Evolutionary conservation across 1,284 basidiomycete species (phyloP).

Genomic region (Boletus smithii): DNA sequence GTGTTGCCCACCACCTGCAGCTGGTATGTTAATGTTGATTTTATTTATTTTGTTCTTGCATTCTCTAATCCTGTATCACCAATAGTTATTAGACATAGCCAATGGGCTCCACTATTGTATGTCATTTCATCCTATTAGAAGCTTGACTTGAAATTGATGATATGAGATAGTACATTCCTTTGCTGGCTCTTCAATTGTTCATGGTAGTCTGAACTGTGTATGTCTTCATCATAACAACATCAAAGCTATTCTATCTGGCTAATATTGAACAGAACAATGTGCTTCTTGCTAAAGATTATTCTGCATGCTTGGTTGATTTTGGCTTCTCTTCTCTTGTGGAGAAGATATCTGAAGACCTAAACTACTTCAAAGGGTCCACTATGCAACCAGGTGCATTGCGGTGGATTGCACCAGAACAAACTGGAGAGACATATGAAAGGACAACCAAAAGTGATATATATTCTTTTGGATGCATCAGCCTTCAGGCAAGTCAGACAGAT

Average conservation of each 20-base stretch:
- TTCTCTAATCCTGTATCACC: not conserved
- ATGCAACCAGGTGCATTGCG: not conserved
- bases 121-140: not conserved
- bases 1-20: not conserved
- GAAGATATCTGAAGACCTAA: not conserved
- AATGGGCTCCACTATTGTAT: not conserved
- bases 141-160: not conserved
- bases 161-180: not conserved
- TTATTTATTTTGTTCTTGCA: not conserved
- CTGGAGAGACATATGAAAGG: not conserved
- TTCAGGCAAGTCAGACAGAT: not conserved
- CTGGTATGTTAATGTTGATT: not conserved
- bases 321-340: not conserved
- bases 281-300: not conserved
- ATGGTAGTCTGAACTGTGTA: not conserved
- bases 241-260: not conserved
- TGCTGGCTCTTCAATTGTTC: not conserved
- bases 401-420: not conserved
- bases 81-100: not conserved
- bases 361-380: not conserved
- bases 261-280: not conserved
- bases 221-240: not conserved
- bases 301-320: not conserved
- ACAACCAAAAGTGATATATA: not conserved
- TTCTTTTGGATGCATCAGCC: not conserved